These are phyloP conservation scores for Stylosanthes scabra DNA, from an alignment of 331 rosid genomes.

Conservation along the genomic window DNA sequence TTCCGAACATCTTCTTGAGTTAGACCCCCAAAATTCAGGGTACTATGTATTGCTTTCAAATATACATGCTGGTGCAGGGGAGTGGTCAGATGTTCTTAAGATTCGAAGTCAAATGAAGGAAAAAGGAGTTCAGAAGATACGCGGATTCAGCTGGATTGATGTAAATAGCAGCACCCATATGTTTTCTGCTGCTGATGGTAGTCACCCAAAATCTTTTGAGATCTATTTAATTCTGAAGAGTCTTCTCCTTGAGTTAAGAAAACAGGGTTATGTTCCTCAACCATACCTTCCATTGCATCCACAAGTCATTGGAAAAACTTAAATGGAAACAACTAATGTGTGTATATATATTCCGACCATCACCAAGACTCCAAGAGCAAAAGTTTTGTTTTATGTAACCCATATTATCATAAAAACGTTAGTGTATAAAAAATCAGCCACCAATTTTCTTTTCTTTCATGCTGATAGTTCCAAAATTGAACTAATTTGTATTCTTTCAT, in stretches of 20 bases:
- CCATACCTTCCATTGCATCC: slow-evolving; percentile 77
- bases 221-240: slow-evolving; percentile 60
- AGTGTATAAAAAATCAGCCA: not conserved
- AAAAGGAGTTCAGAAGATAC: slow-evolving; percentile 77
- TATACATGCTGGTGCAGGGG: slow-evolving; percentile 78
- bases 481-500: not conserved
- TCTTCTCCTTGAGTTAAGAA: slow-evolving; percentile 75
- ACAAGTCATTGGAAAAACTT: slow-evolving; percentile 47
- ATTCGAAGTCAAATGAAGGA: slow-evolving; percentile 80
- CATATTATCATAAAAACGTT: not conserved
- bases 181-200: slow-evolving; percentile 83
- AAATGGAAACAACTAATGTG: slow-evolving; percentile 15
- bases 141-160: slow-evolving; percentile 90
- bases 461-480: not conserved
- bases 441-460: slow-evolving; percentile 16
- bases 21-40: slow-evolving; percentile 87
- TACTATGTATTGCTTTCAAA: slow-evolving; percentile 85
- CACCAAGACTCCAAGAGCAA: slow-evolving; percentile 14
- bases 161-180: slow-evolving; percentile 67
- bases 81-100: slow-evolving; percentile 75
- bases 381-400: slow-evolving; percentile 22
- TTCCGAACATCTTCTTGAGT: slow-evolving; percentile 66
- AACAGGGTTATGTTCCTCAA: slow-evolving; percentile 84
- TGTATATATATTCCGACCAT: slow-evolving; percentile 22
- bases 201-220: slow-evolving; percentile 66